Evolutionary conservation across 495 filamentous ascomycete genomes (phyloP), one percentile per base, ranked within the genome.

Genomic region (Aspergillus coremiiformis): DNA sequence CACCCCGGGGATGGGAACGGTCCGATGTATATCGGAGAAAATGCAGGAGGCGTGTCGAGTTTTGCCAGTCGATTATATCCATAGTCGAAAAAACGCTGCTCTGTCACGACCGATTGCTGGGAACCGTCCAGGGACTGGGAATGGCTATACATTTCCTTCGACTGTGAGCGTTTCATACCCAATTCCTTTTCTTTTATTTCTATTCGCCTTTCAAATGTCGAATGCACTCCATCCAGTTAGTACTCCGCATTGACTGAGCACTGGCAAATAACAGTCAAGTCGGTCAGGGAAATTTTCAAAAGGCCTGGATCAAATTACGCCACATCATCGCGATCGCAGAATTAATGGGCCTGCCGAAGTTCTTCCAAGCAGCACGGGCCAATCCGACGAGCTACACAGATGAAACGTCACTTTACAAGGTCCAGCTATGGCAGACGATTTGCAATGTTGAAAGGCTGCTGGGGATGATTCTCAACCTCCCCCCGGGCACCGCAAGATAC

Each of bases 271-370:
- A 17, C 17, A 64, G 64, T 12, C 54, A 57, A 54, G 52, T 66
- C 10, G 53, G 62, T 2, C 62, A 51, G 26, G 64, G 61, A 3
- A 66, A 55, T 15, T 46, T 64, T 27, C 61, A 60, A 30, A 65
- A 61, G 30, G 60, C 52, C 9, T 66, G 64, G 64, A 37, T 65
- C 9, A 49, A 41, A 8, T 26, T 63, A 30, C 60, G 65, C 12
- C 65, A 63, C 20, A 14, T 60, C 17, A 55, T 60, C 37, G 60
- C 65, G 5, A 49, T 67, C 4, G 65, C 64, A 42, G 64, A 67
- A 47, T 23, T 65, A 9, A 60, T 61, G 47, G 64, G 62, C n/a
- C 47, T 67, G 20, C 62, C 60, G 0, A 60, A 58, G 14, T 19
- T 52, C 1, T 56, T 27, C 23, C 45, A 54, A 12, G 22, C 50